Evolutionary conservation across 2,329 filamentous ascomycete species (phyloP).

Genomic region (Pseudocercospora fuligena): DNA sequence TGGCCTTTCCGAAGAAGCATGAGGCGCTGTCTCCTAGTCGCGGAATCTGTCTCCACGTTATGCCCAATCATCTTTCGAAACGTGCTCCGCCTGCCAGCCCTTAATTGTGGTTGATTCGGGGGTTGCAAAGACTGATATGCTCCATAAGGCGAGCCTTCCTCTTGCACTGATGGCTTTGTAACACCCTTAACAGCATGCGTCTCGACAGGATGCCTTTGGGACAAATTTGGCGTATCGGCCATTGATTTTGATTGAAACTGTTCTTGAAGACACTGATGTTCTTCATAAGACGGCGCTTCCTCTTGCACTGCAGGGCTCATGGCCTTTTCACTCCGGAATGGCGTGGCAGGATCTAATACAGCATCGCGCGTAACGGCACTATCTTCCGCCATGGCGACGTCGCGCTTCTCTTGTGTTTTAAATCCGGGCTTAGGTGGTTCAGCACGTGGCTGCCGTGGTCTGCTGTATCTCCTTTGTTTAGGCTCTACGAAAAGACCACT

Average conservation of each 20-base stretch:
- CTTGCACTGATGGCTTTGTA: neutral
- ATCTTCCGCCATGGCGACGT: neutral
- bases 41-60: neutral
- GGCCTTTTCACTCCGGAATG: neutral
- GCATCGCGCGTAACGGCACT: neutral
- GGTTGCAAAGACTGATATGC: neutral
- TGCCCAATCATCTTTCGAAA: no score
- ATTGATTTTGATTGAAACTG: neutral
- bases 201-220: neutral
- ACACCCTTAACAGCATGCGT: neutral
- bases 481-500: constrained; percentile 34
- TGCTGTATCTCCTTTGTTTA: constrained; percentile 34
- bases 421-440: neutral
- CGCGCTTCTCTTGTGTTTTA: neutral
- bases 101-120: neutral
- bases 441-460: constrained; percentile 19
- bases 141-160: neutral
- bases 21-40: neutral
- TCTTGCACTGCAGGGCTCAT: neutral
- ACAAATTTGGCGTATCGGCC: neutral
- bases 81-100: neutral
- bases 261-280: neutral
- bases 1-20: neutral
- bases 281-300: neutral
- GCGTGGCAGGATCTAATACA: neutral